Percentiles rank a stretch among this genome's conserved stretches.
phyloP scores from a whole-genome alignment of 108 stramenopile species.

The Conticribra weissflogii region DNA sequence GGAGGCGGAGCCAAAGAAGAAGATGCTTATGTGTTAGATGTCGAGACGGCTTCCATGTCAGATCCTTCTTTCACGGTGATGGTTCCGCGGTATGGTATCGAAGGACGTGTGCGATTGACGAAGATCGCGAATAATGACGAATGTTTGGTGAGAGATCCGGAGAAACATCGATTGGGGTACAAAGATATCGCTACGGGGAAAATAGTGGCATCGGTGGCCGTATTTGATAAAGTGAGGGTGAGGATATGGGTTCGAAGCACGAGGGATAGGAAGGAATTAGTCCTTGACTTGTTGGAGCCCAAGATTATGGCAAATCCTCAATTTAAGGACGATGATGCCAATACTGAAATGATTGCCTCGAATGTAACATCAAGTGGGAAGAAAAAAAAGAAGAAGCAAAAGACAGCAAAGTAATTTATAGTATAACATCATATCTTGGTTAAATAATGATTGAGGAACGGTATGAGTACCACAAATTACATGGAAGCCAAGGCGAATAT shows the following conservation, averaged over 20 bases:
- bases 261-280: constrained; percentile 74
- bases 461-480: no score
- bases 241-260: constrained; percentile 71
- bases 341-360: not conserved
- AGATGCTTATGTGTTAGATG: constrained; percentile 94
- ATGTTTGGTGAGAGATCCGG: constrained; percentile 58
- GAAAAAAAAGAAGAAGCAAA: constrained; percentile 40
- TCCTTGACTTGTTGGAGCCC: constrained; percentile 72
- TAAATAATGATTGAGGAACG: no score
- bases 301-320: constrained; percentile 36
- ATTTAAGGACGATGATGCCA: not conserved
- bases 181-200: constrained; percentile 51
- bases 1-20: constrained; percentile 68
- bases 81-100: constrained; percentile 98
- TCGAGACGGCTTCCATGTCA: constrained; percentile 63
- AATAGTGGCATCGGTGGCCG: constrained; percentile 61
- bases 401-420: constrained; percentile 11
- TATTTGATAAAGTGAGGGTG: constrained; percentile 90
- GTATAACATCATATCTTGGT: no score
- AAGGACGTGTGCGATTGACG: constrained; percentile 82
- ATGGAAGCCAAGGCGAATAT: no score
- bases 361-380: not conserved
- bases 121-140: constrained; percentile 52
- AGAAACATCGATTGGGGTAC: constrained; percentile 65
- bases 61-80: constrained; percentile 87